Percentiles rank a stretch among this genome's conserved stretches.
These are phyloP conservation scores for Saprolegnia parasitica DNA, from an alignment of 352 stramenopile genomes.

Conservation along the genomic window DNA sequence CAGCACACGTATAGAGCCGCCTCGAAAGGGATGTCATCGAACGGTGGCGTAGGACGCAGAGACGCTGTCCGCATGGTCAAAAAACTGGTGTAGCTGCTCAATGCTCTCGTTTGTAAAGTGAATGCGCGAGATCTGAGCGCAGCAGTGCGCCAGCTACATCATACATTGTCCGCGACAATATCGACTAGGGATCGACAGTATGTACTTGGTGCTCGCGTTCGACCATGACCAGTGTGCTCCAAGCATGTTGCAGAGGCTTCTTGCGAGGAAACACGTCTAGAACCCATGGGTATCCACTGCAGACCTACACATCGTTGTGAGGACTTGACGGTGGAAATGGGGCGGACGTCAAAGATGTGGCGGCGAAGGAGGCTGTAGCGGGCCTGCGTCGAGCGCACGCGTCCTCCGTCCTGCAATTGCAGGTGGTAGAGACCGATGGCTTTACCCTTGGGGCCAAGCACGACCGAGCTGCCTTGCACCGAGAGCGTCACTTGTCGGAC, in stretches of 20 bases:
- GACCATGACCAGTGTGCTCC: neutral
- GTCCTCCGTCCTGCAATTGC: neutral
- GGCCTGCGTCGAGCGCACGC: neutral
- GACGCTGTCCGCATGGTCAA: neutral
- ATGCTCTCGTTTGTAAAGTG: neutral
- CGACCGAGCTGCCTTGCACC: neutral
- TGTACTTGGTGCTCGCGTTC: neutral
- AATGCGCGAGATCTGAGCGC: neutral
- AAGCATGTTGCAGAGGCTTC: neutral
- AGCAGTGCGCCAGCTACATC: conserved; percentile 3
- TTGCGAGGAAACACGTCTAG: neutral
- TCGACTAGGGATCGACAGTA: no score
- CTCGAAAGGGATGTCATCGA: neutral
- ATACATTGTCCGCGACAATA: no score
- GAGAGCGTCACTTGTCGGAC: neutral
- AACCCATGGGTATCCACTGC: neutral
- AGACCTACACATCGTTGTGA: neutral
- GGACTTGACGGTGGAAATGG: no score
- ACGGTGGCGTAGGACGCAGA: neutral
- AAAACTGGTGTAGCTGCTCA: neutral
- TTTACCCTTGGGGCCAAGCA: neutral
- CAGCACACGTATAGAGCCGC: neutral
- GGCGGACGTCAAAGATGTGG: neutral
- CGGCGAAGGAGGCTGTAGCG: neutral
- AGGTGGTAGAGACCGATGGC: neutral